Conservation (phyloP, 345 rosid genomes). For the Euphorbia lathyris region DNA sequence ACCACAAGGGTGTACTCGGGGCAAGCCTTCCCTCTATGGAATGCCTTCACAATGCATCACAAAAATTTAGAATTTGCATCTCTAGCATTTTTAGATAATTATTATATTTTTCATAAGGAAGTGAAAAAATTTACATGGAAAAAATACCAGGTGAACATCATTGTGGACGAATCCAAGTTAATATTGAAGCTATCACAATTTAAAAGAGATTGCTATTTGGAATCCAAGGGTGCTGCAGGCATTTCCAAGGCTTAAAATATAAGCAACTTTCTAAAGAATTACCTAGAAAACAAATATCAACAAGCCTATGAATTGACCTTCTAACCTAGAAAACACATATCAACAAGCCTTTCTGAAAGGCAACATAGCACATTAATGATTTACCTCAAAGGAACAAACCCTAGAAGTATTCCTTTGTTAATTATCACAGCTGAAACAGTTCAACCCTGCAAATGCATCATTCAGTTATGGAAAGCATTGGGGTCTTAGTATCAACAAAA, state of each 20-base stretch:
- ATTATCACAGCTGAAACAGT: slow-evolving; percentile 87
- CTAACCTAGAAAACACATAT: background rate
- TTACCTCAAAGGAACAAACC: slow-evolving; percentile 78
- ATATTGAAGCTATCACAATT: too few species aligned
- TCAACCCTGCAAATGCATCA: slow-evolving; percentile 58
- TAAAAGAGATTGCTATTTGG: background rate
- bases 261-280: background rate
- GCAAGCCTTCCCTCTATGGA: too few species aligned
- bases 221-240: background rate
- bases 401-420: slow-evolving; percentile 78
- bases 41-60: too few species aligned
- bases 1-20: too few species aligned
- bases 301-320: background rate
- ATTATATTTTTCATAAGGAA: too few species aligned
- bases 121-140: too few species aligned
- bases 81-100: too few species aligned
- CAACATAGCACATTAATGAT: background rate
- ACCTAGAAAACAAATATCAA: too few species aligned
- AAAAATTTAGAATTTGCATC: too few species aligned
- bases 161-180: too few species aligned
- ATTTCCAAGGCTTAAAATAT: background rate
- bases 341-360: too few species aligned
- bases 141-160: too few species aligned
- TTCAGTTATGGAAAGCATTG: background rate
- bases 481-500: background rate